Conservation (phyloP, 2,329 filamentous ascomycete genomes). For the Fusarium sp. region DNA sequence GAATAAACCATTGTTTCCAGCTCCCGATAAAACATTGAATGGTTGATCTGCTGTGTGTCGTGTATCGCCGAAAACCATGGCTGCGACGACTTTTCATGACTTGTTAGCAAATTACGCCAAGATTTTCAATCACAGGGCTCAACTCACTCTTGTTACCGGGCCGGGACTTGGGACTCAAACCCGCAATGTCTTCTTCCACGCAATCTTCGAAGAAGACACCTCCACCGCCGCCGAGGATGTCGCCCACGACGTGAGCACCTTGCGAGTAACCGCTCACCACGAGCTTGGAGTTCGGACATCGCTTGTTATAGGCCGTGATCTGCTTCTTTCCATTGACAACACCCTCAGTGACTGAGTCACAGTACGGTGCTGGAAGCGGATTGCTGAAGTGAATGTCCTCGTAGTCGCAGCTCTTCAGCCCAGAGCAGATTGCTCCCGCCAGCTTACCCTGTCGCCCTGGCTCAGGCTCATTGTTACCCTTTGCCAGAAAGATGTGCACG, state of each 20-base stretch:
- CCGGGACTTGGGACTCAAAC: neutral
- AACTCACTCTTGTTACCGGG: conserved; percentile 14
- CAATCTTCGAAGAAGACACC: conserved; percentile 25
- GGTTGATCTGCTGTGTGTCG: conserved; percentile 20
- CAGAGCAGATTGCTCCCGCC: conserved; percentile 6
- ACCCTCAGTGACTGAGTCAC: conserved; percentile 19
- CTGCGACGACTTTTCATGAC: conserved; percentile 6
- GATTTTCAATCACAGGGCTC: neutral
- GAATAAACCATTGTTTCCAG: conserved; percentile 10
- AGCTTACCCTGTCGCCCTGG: conserved; percentile 25
- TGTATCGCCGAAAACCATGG: conserved; percentile 24
- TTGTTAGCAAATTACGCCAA: neutral
- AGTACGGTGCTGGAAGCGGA: conserved; percentile 8
- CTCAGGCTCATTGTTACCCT: conserved; percentile 24
- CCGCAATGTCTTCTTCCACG: conserved; percentile 9
- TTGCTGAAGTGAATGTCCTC: conserved; percentile 25
- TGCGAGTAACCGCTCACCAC: conserved; percentile 26
- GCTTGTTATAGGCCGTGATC: conserved; percentile 26
- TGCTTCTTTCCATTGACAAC: conserved; percentile 26
- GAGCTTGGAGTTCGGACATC: conserved; percentile 17
- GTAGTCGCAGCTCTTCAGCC: conserved; percentile 24
- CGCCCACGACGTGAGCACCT: conserved; percentile 18
- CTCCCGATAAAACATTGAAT: conserved; percentile 13
- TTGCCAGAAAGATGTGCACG: conserved; percentile 24
- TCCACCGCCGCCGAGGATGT: conserved; percentile 26